Base-by-base conservation (phyloP, 2,329 filamentous ascomycete species). In the Aureobasidium sp. region DNA sequence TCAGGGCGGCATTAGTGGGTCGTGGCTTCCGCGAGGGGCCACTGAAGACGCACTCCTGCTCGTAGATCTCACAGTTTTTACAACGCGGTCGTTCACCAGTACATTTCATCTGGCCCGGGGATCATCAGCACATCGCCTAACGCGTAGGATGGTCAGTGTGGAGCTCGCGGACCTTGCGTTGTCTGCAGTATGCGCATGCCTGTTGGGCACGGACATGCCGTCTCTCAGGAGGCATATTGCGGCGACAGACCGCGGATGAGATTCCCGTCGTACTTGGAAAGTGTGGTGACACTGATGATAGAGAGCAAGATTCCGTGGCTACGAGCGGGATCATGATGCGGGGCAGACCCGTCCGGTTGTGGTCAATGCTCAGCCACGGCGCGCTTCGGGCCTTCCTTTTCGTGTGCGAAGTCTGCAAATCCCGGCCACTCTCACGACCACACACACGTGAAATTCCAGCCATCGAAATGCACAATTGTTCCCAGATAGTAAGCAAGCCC, bases 41-140 rank as follows among this genome's bases (percentile, higher is more conserved):
- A 45, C 75, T 73, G 62, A 78, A 78, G 39, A 72, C 69, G 61
- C 79, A 81, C 16, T 75, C 74, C 54, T 76, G 74, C 7, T 73
- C 75, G 63, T 81, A 78, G 1, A 72, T 74, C 61, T 72, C 71
- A 67, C 79, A 81, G 65, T 78, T 80, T 36, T 73, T 72, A 63
- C 79, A 81, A 34, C 67, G 68, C 3, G 78, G 79, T 57, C 72
- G 69, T 50, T 77, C 76, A 27, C 74, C 74, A 62, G 78, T 79
- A 67, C 79, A 82, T 65, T 79, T 80, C 69, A 82, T 76, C 79
- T 82, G 63, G 25, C 1, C 21, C 21, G 21, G 6, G 45, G 27
- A 36, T 66, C 30, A 63, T 54, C 67, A 68, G 45, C 13, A 5
- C 29, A 32, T 16, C 8, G 29, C 10, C 30, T 51, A 16, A 13